These are phyloP conservation scores for Solanum arcanum DNA, from an alignment of 257 asterid genomes.

Conservation along the genomic window DNA sequence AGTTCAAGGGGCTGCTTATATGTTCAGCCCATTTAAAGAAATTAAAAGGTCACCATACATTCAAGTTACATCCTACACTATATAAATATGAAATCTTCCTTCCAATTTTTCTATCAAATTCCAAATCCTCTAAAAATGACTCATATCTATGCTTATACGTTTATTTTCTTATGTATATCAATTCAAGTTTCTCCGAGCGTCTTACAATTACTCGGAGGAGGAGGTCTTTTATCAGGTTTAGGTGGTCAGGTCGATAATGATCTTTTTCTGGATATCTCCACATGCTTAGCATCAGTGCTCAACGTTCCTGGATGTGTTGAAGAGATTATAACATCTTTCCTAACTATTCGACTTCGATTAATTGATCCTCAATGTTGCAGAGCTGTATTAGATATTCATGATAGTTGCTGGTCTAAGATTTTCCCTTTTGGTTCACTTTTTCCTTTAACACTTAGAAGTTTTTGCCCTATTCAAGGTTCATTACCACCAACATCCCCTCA, in stretches of 20 bases:
- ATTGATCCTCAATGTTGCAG: constrained; percentile 18
- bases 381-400: constrained; percentile 6
- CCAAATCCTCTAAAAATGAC: not conserved
- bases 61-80: not conserved
- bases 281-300: constrained; percentile 7
- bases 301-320: constrained; percentile 7
- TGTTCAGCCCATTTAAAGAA: not conserved
- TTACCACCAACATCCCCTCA: not conserved
- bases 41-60: not conserved
- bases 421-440: constrained; percentile 9
- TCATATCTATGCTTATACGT: not conserved
- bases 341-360: not conserved
- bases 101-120: not conserved
- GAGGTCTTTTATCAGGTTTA: not conserved
- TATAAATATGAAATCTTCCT: not conserved
- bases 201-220: not conserved
- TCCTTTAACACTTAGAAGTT: not conserved
- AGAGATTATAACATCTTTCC: constrained; percentile 6
- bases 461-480: not conserved
- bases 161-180: not conserved
- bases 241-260: not conserved
- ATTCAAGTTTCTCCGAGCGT: not conserved
- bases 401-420: constrained; percentile 14
- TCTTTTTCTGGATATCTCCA: not conserved
- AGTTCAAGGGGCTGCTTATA: too few species aligned